A percentile compares a stretch with the other conserved stretches of the same genome.
Conservation (phyloP, 2,329 filamentous ascomycete species). For the Alternaria angustiovoidea region DNA sequence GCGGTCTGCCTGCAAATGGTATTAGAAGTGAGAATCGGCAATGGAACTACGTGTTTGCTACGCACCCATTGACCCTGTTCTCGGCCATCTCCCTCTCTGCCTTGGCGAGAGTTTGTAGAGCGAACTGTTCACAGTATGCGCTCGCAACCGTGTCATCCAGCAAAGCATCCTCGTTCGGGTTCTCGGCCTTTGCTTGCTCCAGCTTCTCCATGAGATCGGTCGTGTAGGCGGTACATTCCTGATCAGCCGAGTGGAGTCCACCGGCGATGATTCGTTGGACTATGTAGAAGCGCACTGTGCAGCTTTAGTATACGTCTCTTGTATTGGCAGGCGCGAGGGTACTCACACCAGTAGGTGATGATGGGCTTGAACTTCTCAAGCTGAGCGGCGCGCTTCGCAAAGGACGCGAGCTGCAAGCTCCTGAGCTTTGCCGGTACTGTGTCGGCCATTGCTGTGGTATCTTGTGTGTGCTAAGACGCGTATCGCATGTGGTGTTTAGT, state of each 20-base stretch:
- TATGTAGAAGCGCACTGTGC: slow-evolving; percentile 65
- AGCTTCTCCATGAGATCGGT: slow-evolving; percentile 88
- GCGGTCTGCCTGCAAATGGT: slow-evolving; percentile 75
- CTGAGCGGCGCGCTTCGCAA: slow-evolving; percentile 83
- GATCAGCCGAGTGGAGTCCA: slow-evolving; percentile 78
- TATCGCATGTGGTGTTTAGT: neutral
- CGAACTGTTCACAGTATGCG: slow-evolving; percentile 94
- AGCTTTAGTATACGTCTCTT: slow-evolving; percentile 23
- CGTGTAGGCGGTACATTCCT: slow-evolving; percentile 82
- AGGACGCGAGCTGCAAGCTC: slow-evolving; percentile 82
- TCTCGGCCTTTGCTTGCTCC: slow-evolving; percentile 78
- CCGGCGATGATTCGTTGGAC: slow-evolving; percentile 89
- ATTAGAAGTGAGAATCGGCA: slow-evolving; percentile 8
- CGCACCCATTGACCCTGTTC: slow-evolving; percentile 81
- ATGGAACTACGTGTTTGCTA: slow-evolving; percentile 13
- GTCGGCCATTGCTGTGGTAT: slow-evolving; percentile 68
- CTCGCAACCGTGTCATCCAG: slow-evolving; percentile 85
- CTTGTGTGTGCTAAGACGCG: slow-evolving; percentile 1
- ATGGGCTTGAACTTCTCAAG: slow-evolving; percentile 85
- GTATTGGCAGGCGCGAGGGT: neutral
- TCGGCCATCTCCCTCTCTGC: slow-evolving; percentile 83
- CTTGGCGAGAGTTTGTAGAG: slow-evolving; percentile 82
- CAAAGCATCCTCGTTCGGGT: slow-evolving; percentile 81
- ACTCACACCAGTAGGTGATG: slow-evolving; percentile 93
- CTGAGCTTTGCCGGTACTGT: slow-evolving; percentile 76